Percentiles rank a stretch among this genome's conserved stretches.
These are phyloP conservation scores for Colletotrichum sp. DNA, from an alignment of 2,329 filamentous ascomycete species.

Conservation along the genomic window DNA sequence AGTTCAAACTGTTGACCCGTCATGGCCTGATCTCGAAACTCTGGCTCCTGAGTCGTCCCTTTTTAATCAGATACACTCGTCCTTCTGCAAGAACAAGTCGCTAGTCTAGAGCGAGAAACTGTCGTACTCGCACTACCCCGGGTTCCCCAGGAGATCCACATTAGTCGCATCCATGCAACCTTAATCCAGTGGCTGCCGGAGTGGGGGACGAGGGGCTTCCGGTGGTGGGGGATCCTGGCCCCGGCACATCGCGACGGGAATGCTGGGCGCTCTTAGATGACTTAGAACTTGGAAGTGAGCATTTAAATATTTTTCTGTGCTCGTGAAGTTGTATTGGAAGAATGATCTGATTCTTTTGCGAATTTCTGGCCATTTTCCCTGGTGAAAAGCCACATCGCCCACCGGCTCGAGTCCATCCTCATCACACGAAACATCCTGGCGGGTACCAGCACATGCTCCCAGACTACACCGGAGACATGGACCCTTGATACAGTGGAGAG, in stretches of 20 bases:
- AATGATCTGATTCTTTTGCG: no score
- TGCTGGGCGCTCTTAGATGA: background rate
- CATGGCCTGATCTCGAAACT: background rate
- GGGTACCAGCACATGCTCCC: background rate
- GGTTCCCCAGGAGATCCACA: constrained; percentile 14
- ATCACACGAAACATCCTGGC: background rate
- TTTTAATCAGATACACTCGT: background rate
- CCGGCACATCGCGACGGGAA: background rate
- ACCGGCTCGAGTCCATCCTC: background rate
- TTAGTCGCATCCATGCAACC: background rate
- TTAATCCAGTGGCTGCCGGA: background rate
- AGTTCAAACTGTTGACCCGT: background rate
- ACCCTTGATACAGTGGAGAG: background rate
- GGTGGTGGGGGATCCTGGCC: background rate
- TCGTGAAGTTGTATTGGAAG: no score
- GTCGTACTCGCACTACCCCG: background rate
- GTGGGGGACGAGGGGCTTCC: constrained; percentile 19
- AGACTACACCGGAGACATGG: background rate
- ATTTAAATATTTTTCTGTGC: background rate
- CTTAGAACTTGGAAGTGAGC: background rate
- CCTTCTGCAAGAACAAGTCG: background rate
- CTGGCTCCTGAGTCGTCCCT: background rate
- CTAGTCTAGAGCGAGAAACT: background rate
- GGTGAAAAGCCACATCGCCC: background rate
- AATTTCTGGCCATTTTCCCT: no score